Conservation (phyloP, 192 early-diverging fungal genomes). For the Rhizoclosmatium globosum region DNA sequence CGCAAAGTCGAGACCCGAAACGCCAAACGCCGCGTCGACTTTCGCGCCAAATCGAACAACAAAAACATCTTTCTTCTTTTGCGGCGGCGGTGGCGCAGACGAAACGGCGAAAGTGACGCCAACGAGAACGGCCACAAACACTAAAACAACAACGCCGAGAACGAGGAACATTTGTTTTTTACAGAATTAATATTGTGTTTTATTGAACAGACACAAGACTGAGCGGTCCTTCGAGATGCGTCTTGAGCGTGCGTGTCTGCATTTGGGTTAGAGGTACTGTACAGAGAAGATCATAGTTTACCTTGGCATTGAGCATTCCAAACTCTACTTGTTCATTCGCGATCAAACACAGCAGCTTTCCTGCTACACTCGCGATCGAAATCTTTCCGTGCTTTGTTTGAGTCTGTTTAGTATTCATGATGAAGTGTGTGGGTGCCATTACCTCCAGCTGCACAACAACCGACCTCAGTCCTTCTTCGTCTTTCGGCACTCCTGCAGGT, state of each 20-base stretch:
- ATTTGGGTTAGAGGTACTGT: background rate
- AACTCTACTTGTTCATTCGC: slow-evolving; percentile 50
- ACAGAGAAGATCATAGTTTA: slow-evolving; percentile 25
- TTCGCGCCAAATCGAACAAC: too few species aligned
- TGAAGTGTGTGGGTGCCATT: too few species aligned
- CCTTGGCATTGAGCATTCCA: slow-evolving; percentile 58
- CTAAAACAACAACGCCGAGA: too few species aligned
- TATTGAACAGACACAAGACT: background rate
- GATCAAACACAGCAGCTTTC: slow-evolving; percentile 56
- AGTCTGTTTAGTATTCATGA: background rate
- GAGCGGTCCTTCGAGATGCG: slow-evolving; percentile 35
- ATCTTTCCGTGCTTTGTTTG: slow-evolving; percentile 55
- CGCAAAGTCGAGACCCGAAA: too few species aligned
- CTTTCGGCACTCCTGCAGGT: slow-evolving; percentile 28
- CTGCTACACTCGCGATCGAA: slow-evolving; percentile 42
- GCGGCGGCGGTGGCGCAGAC: too few species aligned
- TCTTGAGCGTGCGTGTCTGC: slow-evolving; percentile 36
- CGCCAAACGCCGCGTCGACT: too few species aligned
- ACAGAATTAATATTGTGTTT: too few species aligned
- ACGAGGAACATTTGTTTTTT: too few species aligned
- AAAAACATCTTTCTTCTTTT: too few species aligned
- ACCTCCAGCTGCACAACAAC: slow-evolving; percentile 52
- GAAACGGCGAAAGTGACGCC: background rate
- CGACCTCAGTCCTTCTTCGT: slow-evolving; percentile 42
- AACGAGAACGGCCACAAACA: background rate